Evolutionary conservation across 164 flowering plant species (phyloP).

Genomic region (Dillenia turbinata): DNA sequence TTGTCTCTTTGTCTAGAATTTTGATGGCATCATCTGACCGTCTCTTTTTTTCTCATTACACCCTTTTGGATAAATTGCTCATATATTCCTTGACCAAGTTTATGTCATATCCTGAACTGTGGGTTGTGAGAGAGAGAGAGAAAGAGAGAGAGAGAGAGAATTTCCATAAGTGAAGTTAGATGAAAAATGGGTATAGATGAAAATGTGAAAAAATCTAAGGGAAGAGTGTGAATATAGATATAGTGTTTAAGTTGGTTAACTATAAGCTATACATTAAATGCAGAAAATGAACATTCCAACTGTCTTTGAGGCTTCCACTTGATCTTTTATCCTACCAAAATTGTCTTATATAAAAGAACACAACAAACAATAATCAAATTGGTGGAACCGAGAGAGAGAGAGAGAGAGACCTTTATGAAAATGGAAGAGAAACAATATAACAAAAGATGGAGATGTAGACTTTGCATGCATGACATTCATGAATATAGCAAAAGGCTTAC

Average conservation of each 20-base stretch:
- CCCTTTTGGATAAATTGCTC: too few species aligned
- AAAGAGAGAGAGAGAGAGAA: conserved; percentile 9
- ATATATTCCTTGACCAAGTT: too few species aligned
- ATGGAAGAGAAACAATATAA: background rate
- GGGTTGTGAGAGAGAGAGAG: background rate
- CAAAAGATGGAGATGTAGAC: background rate
- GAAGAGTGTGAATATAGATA: background rate
- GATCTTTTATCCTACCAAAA: too few species aligned
- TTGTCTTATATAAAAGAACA: too few species aligned
- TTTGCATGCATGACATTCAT: background rate
- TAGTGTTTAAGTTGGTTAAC: background rate
- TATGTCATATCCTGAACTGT: too few species aligned
- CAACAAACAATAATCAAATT: too few species aligned
- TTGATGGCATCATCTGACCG: conserved; percentile 31
- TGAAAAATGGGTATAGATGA: background rate
- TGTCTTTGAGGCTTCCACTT: too few species aligned
- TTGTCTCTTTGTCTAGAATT: conserved; percentile 55
- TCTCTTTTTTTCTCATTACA: too few species aligned
- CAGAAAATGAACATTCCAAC: too few species aligned
- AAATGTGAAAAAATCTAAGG: background rate
- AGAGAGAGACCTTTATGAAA: background rate
- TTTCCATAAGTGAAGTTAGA: background rate
- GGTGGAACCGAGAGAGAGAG: background rate
- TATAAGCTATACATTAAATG: too few species aligned
- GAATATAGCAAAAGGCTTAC: conserved; percentile 1